A percentile compares a stretch with the other conserved stretches of the same genome.
Evolutionary conservation across 768 basidiomycete genomes (phyloP).

Genomic region (Rhizopogon rudus): DNA sequence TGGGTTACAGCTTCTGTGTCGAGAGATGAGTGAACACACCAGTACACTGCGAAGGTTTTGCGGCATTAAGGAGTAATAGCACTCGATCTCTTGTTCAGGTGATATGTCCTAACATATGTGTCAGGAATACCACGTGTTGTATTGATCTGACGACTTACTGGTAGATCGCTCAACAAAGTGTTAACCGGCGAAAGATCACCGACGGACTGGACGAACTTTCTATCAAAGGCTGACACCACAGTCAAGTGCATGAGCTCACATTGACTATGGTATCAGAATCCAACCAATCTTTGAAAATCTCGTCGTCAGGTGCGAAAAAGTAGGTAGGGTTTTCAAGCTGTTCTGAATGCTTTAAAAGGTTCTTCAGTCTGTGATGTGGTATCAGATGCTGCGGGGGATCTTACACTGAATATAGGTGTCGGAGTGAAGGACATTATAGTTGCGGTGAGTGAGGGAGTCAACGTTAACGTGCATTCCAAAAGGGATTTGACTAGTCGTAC

Average conservation of each 20-base stretch:
- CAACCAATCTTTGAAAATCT: slow-evolving; percentile 15
- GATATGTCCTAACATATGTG: slow-evolving; percentile 21
- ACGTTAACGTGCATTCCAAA: slow-evolving; percentile 1
- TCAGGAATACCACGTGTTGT: slow-evolving; percentile 16
- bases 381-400: neutral
- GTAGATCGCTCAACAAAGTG: slow-evolving; percentile 20
- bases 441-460: slow-evolving; percentile 3
- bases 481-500: neutral
- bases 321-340: slow-evolving; percentile 4
- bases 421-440: slow-evolving; percentile 6
- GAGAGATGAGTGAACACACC: slow-evolving; percentile 13
- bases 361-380: neutral
- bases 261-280: slow-evolving; percentile 23
- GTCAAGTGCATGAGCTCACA: slow-evolving; percentile 9
- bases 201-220: slow-evolving; percentile 10
- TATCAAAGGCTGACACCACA: neutral
- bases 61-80: slow-evolving; percentile 23
- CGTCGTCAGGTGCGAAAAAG: slow-evolving; percentile 7
- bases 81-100: slow-evolving; percentile 19
- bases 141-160: slow-evolving; percentile 20
- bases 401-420: slow-evolving; percentile 7
- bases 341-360: slow-evolving; percentile 4
- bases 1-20: neutral
- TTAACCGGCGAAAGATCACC: slow-evolving; percentile 18
- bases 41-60: slow-evolving; percentile 23